Evolutionary conservation across 495 filamentous ascomycete species (phyloP).

Genomic region (Aspergillus sparsus): DNA sequence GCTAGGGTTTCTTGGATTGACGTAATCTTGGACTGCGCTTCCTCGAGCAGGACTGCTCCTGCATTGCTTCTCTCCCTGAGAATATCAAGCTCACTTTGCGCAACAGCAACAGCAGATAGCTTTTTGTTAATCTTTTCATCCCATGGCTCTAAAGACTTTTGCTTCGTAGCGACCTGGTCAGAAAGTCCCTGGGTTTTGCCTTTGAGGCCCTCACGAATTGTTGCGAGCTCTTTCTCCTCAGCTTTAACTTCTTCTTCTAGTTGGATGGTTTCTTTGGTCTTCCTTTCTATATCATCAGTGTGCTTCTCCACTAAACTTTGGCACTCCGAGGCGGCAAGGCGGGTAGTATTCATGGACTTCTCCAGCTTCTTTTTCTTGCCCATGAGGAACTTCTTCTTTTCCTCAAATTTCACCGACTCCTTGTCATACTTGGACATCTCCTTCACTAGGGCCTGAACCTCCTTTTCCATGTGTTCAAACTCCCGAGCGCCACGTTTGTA

Average conservation of each 20-base stretch:
- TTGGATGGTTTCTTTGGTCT: constrained; percentile 64
- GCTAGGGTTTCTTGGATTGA: constrained; percentile 68
- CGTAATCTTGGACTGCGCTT: constrained; percentile 76
- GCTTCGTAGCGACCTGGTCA: constrained; percentile 86
- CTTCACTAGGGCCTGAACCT: constrained; percentile 75
- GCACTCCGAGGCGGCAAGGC: constrained; percentile 70
- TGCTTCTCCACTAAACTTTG: constrained; percentile 75
- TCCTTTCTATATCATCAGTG: constrained; percentile 72
- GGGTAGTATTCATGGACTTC: constrained; percentile 74
- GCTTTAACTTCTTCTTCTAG: constrained; percentile 71
- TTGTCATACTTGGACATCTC: constrained; percentile 93
- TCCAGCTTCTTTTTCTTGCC: constrained; percentile 94
- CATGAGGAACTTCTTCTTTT: constrained; percentile 89
- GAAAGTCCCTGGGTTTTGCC: constrained; percentile 94
- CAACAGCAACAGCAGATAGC: constrained; percentile 87
- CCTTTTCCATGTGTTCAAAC: constrained; percentile 78
- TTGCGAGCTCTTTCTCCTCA: constrained; percentile 79
- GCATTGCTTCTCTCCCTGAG: constrained; percentile 84
- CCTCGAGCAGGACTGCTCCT: constrained; percentile 76
- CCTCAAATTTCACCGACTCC: constrained; percentile 93
- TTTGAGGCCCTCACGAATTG: constrained; percentile 80
- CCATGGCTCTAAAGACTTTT: constrained; percentile 95
- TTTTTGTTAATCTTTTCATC: constrained; percentile 95
- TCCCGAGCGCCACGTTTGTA: constrained; percentile 82
- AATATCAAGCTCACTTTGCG: constrained; percentile 91